Evolutionary conservation across 441 rosid species (phyloP), one percentile per base, ranked within the genome.

Genomic region (California macrophylla): DNA sequence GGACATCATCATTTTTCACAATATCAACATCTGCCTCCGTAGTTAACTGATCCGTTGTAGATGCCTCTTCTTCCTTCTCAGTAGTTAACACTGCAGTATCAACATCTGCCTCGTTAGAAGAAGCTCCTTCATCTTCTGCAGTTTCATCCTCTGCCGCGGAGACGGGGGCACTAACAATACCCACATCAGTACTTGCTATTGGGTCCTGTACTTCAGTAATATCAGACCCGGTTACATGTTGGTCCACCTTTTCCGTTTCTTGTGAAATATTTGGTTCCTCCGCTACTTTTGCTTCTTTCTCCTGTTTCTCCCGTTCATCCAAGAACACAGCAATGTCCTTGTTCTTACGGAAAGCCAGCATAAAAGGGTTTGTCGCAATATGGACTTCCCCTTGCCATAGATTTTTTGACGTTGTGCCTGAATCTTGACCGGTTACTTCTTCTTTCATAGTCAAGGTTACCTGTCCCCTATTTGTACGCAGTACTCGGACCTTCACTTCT

Each of bases 371-470:
- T 1, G 90, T 82, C 63, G 93, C 89, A n/a, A 79, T 52, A 68
- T 88, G 82, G 75, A 85, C 81, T 74, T 84, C 85, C 6, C 89
- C 90, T 76, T 85, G 87, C 66, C n/a, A n/a, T n/a, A n/a, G n/a
- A n/a, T n/a, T n/a, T n/a, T n/a, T n/a, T n/a, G n/a, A n/a, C n/a
- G n/a, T n/a, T 9, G 15, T 2, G 47, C 7, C 2, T 10, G 47
- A 1, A 10, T n/a, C 0, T 40, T 40, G 15, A 40, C 2, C n/a
- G 10, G 47, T 40, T 4, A 4, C 0, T n/a, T 84, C 91, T 58
- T 82, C 81, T 83, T 91, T 93, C 96, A 89, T 89, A 1, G 98
- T 91, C 78, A 93, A 77, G 42, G 98, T 91, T 76, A 83, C 84
- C 74, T 85, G 86, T 70, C 97, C 96, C 70, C 96, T 82, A 3